Evolutionary conservation across 345 rosid species (phyloP).

Genomic region (Moricandia arvensis): DNA sequence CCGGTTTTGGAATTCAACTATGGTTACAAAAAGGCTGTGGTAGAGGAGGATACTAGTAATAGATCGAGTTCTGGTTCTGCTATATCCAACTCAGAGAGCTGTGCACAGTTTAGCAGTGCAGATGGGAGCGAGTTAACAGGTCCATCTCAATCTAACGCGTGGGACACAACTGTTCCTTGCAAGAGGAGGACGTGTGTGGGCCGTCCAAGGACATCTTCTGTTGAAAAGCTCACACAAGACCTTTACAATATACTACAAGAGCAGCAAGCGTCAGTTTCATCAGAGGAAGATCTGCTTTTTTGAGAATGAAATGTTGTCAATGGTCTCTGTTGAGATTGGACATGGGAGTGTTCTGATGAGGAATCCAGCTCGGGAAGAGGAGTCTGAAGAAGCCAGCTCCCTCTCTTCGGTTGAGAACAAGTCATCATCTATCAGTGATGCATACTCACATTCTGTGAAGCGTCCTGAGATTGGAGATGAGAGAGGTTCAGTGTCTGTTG

Average conservation of each 20-base stretch:
- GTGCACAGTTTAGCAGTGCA: not conserved
- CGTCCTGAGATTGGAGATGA: constrained; percentile 41
- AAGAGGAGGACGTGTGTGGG: constrained; percentile 84
- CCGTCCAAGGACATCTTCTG: constrained; percentile 61
- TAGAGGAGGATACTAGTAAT: constrained; percentile 34
- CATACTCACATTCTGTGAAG: constrained; percentile 53
- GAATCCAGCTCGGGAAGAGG: constrained; percentile 93
- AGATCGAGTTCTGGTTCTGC: not conserved
- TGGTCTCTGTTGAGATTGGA: constrained; percentile 98
- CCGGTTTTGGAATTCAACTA: too few species aligned
- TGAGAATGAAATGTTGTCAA: constrained; percentile 79
- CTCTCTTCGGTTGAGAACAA: constrained; percentile 80
- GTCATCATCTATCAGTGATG: constrained; percentile 49
- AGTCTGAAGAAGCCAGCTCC: constrained; percentile 89
- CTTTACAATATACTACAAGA: constrained; percentile 85
- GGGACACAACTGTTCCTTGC: constrained; percentile 89
- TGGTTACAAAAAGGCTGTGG: constrained; percentile 48
- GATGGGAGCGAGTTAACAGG: constrained; percentile 43
- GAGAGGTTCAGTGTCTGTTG: constrained; percentile 42
- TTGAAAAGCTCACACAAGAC: constrained; percentile 91
- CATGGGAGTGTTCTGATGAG: constrained; percentile 91
- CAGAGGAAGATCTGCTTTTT: constrained; percentile 81
- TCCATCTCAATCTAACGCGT: constrained; percentile 78
- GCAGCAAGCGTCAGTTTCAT: constrained; percentile 83
- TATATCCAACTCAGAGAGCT: not conserved